A percentile compares a stretch with the other conserved stretches of the same genome.
phyloP scores from a whole-genome alignment of 148 eudicot species.

The Vaccinium vitisidaea region DNA sequence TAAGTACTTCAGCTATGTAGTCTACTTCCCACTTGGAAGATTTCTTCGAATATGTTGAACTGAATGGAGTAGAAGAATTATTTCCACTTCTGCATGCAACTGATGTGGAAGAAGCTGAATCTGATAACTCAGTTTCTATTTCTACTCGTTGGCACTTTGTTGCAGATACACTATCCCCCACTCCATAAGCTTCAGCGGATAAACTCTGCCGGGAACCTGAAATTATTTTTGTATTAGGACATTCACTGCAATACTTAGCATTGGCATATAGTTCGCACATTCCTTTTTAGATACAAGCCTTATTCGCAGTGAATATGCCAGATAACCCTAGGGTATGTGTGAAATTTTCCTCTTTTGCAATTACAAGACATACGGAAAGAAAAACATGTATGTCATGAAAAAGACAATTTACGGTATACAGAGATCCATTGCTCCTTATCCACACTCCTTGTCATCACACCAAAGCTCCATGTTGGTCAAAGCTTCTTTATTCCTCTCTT shows the following conservation, averaged over 20 bases:
- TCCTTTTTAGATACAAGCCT: background rate
- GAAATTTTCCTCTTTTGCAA: background rate
- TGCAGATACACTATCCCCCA: conserved; percentile 29
- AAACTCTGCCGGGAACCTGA: conserved; percentile 51
- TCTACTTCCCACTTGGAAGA: conserved; percentile 61
- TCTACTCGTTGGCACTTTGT: conserved; percentile 35
- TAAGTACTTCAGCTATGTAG: conserved; percentile 52
- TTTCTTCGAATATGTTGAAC: conserved; percentile 30
- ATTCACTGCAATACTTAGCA: background rate
- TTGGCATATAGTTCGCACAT: background rate
- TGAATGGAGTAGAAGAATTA: conserved; percentile 18
- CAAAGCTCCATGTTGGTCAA: background rate
- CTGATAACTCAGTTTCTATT: conserved; percentile 45
- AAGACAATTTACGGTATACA: background rate
- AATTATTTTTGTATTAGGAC: conserved; percentile 15
- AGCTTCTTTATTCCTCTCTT: background rate
- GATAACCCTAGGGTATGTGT: background rate
- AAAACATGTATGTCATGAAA: background rate
- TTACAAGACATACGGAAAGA: background rate
- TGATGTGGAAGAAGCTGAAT: conserved; percentile 53
- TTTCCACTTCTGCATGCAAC: conserved; percentile 26
- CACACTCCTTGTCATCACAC: background rate
- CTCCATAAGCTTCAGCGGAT: conserved; percentile 39
- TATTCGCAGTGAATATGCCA: background rate
- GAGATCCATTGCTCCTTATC: background rate